phyloP scores from a whole-genome alignment of 768 basidiomycete genomes.

The Tulasnella sp. region DNA sequence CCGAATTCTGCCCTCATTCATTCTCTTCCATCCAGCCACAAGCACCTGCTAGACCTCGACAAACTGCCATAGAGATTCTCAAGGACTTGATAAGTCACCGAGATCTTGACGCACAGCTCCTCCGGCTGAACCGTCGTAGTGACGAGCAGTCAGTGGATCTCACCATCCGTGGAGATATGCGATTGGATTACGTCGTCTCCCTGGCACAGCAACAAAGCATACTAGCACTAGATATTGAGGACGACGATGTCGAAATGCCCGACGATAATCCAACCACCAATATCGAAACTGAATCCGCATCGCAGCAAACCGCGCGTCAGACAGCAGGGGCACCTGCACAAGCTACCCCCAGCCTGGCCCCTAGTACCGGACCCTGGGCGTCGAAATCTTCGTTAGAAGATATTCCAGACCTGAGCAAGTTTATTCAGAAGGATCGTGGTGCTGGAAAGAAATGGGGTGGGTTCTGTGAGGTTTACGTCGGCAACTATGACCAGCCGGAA shows the following conservation, averaged over 20 bases:
- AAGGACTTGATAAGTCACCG: not conserved
- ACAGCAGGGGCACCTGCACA: not conserved
- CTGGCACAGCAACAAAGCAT: not conserved
- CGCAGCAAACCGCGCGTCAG: not conserved
- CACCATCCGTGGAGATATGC: not conserved
- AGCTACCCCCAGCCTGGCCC: not conserved
- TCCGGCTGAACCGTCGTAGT: not conserved
- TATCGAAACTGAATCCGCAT: not conserved
- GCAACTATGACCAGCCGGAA: not conserved
- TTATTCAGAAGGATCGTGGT: not conserved
- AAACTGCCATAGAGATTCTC: not conserved
- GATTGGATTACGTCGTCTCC: not conserved
- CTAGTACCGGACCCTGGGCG: not conserved
- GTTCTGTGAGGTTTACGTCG: constrained; percentile 9
- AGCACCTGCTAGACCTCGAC: not conserved
- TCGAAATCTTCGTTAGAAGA: not conserved
- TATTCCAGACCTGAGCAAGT: not conserved
- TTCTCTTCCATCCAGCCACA: not conserved
- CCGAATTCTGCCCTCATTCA: not conserved
- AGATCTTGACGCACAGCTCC: not conserved
- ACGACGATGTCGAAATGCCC: not conserved
- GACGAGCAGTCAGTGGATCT: not conserved
- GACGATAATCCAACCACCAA: not conserved
- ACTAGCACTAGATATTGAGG: not conserved
- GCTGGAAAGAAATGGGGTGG: not conserved